Conservation (phyloP, 1,139 yeast genomes). For the Kodamaea ohmeri region DNA sequence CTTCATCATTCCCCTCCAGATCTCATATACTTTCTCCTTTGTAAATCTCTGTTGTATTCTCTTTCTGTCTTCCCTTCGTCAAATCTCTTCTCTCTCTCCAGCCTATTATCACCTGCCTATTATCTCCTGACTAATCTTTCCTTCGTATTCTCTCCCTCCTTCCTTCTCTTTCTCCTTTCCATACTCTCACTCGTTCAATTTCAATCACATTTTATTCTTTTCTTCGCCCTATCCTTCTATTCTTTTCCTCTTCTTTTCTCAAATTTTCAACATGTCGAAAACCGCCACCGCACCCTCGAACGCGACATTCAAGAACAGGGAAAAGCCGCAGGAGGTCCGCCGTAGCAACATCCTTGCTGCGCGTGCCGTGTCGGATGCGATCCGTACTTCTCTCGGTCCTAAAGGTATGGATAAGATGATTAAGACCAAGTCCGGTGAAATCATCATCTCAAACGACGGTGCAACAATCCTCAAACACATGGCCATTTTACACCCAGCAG, state of each 20-base stretch:
- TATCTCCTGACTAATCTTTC: background rate
- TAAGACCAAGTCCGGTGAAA: conserved; percentile 87
- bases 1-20: no score
- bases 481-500: conserved; percentile 98
- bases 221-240: background rate
- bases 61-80: no score
- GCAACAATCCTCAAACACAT: conserved; percentile 94
- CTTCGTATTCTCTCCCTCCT: background rate
- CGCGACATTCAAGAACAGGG: conserved; percentile 89
- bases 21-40: no score
- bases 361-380: conserved; percentile 96
- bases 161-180: background rate
- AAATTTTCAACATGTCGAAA: conserved; percentile 13
- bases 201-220: background rate
- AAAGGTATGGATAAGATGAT: conserved; percentile 99
- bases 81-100: no score
- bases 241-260: background rate
- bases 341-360: conserved; percentile 92
- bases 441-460: conserved; percentile 95
- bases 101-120: background rate
- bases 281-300: conserved; percentile 58
- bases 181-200: background rate
- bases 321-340: conserved; percentile 97
- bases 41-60: no score
- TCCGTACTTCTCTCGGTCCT: conserved; percentile 95